Evolutionary conservation across 1,139 yeast species (phyloP), one percentile per base, ranked within the genome.

Genomic region (Zhuliangozyma parablackwelliae): DNA sequence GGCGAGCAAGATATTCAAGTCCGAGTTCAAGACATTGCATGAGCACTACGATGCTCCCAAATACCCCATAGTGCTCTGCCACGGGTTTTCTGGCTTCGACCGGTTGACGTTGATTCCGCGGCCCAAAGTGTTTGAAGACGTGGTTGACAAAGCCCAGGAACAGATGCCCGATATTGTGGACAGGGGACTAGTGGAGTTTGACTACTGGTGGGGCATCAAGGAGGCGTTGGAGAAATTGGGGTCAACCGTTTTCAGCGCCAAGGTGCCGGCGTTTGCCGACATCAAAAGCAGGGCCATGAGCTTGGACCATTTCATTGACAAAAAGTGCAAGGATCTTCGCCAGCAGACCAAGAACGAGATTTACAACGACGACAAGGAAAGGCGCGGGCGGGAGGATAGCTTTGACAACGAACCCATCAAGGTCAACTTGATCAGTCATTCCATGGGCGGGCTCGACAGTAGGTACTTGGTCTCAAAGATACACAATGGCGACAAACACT

Each of bases 391-490:
- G 10, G 28, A 42, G 9, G 39, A 41, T n/a, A 32, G 36, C 29
- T 46, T 49, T 11, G 45, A 45, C 6, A 47, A 56, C 11, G 57
- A 63, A 28, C 68, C 65, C 32, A 53, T 70, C 24, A 78, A 78
- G 43, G 63, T 89, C 11, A 89, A 89, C 53, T 58, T 89, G 29
- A 69, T 89, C 16, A 94, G 95, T n/a, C 97, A 89, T 54, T 87
- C 96, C 0, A 88, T 89, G 96, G 97, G 97, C 7, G 97, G 97
- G 0, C 62, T 89, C 30, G 97, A 89, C 55, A 78, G 90, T 29
- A 61, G 97, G 35, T 86, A 82, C 52, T 59, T 89, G 47, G 83
- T 87, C 2, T 72, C 87, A 0, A 44, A 42, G 32, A 29, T 44
- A 9, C 46, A 44, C 26, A 32, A 36, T 12, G 31, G 39, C 20